Conservation (phyloP, 139 green algal species). For the Micractinium conductrix region DNA sequence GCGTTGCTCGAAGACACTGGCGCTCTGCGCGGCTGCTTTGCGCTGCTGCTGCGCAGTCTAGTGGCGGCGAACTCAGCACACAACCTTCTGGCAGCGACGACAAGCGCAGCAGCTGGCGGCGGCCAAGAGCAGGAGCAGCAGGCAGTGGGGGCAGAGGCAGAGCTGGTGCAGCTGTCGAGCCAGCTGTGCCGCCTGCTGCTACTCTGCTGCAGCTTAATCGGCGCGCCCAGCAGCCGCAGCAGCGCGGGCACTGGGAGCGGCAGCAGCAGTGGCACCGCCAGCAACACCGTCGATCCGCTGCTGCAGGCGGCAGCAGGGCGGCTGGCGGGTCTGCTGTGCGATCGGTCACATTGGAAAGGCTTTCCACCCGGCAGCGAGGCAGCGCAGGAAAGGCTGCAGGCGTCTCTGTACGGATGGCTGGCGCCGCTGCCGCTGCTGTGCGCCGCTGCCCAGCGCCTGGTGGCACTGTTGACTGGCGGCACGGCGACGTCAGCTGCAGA, state of each 20-base stretch:
- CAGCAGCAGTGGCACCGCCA: not conserved
- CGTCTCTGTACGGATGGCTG: too few relatives aligned
- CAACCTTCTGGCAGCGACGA: slow-evolving; percentile 41
- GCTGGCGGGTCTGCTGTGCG: slow-evolving; percentile 6
- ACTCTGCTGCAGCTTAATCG: slow-evolving; percentile 21
- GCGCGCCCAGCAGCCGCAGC: not conserved
- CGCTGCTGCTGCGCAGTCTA: slow-evolving; percentile 60
- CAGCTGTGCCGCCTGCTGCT: slow-evolving; percentile 1
- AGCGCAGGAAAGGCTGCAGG: slow-evolving; percentile 38
- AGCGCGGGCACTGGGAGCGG: not conserved
- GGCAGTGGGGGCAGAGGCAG: not conserved
- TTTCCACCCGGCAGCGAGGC: not conserved
- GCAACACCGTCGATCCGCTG: not conserved
- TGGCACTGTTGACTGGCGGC: not conserved
- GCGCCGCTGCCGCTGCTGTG: slow-evolving; percentile 29
- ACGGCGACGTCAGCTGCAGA: not conserved
- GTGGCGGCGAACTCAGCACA: not conserved
- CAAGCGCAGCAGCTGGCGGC: too few relatives aligned
- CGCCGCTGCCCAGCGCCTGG: slow-evolving; percentile 21
- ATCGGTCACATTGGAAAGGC: slow-evolving; percentile 13
- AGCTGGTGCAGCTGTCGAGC: slow-evolving; percentile 24
- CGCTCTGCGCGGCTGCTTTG: slow-evolving; percentile 50
- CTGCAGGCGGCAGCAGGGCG: slow-evolving; percentile 1
- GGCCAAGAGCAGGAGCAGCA: not conserved
- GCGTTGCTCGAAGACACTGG: not conserved